Base-by-base conservation (phyloP, 2,329 filamentous ascomycete genomes). In the Botrytis paeoniae region DNA sequence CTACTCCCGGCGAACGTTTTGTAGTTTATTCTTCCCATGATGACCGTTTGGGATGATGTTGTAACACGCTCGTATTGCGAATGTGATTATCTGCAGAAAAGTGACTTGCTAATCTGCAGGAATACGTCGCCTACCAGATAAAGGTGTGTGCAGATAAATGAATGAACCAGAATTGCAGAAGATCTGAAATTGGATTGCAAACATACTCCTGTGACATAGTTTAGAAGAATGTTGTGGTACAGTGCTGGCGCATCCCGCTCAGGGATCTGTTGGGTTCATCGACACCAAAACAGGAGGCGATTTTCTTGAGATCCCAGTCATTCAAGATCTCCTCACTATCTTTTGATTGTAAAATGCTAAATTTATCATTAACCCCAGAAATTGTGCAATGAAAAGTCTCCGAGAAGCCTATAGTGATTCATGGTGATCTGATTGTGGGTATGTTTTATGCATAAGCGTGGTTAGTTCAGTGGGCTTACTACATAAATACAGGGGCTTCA, bases 111-210 rank as follows among this genome's bases (percentile, higher is more conserved):
- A 37, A 48, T 25, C 62, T 65, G 41, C 62, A 35, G 41, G 10
- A 65, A 48, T 65, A 65, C 45, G 12, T 48, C 12, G 10, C 9
- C 29, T 48, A 22, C 41, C 29, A 8, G 41, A 64, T 35, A 16
- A 12, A 64, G n/a, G 43, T 64, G 6, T 22, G 5, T 48, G 18
- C 25, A 22, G 22, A 45, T 14, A 4, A 25, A 25, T 32, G 20
- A 35, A 65, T 64, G 62, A 32, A 64, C 45, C n/a, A 64, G n/a
- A n/a, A 25, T 48, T 35, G 29, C 62, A 48, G 62, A 65, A 48
- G 29, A 35, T 65, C 41, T 37, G 29, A 37, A 48, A 32, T 48
- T 35, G 4, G 4, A 25, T 35, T 48, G 41, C 20, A 48, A 25
- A 35, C 9, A 45, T 16, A 45, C n/a, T 32, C n/a, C n/a, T 12